These are phyloP conservation scores for Aspergillus mulundensis DNA, from an alignment of 495 filamentous ascomycete genomes.

Conservation along the genomic window DNA sequence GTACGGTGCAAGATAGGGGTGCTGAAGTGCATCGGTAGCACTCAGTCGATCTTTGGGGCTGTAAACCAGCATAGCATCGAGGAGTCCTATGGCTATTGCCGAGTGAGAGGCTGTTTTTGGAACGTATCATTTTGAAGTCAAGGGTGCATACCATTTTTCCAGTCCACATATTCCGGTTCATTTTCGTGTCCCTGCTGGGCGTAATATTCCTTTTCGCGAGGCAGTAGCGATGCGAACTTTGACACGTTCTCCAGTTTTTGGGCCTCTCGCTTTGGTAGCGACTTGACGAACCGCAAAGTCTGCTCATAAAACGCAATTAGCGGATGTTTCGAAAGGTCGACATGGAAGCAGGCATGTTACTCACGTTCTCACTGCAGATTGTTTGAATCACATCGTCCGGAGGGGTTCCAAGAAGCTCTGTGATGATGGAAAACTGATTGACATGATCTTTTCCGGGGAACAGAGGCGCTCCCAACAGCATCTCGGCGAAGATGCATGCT, in stretches of 20 bases:
- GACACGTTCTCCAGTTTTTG: conserved; percentile 60
- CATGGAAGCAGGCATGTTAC: conserved; percentile 20
- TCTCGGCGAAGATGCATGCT: conserved; percentile 98
- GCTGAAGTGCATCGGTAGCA: conserved; percentile 76
- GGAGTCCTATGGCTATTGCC: conserved; percentile 77
- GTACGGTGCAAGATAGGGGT: conserved; percentile 93
- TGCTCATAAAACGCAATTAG: conserved; percentile 32
- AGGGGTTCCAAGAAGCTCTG: conserved; percentile 94
- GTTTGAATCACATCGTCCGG: conserved; percentile 98
- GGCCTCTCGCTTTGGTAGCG: conserved; percentile 90
- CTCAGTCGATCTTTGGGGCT: conserved; percentile 89
- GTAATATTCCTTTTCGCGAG: not conserved
- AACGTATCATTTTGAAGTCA: no score
- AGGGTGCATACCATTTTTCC: conserved; percentile 56
- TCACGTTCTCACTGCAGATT: conserved; percentile 95
- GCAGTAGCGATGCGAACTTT: not conserved
- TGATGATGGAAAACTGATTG: conserved; percentile 99
- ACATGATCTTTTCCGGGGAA: conserved; percentile 99
- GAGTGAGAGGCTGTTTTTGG: conserved; percentile 15
- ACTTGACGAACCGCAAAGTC: conserved; percentile 97
- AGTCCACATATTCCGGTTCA: not conserved
- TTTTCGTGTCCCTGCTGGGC: no score
- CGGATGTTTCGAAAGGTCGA: not conserved
- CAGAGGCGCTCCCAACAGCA: conserved; percentile 96
- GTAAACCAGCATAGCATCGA: conserved; percentile 97